These are phyloP conservation scores for Epichloe sp. DNA, from an alignment of 2,329 filamentous ascomycete genomes.

Conservation along the genomic window DNA sequence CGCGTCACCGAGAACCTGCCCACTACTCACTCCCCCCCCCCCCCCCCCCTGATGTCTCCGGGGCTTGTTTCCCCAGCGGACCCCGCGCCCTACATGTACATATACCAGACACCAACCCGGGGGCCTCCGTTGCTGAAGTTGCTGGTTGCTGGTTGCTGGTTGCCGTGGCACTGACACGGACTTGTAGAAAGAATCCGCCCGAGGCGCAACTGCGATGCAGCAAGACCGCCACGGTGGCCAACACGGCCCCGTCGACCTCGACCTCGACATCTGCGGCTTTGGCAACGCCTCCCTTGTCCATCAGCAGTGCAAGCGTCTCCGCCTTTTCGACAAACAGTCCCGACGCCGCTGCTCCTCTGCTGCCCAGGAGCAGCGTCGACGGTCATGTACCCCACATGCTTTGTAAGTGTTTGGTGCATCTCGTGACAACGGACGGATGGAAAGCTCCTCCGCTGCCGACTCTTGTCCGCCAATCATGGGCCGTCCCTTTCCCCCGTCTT, in stretches of 20 bases:
- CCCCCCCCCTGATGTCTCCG: not conserved
- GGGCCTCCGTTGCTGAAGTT: not conserved
- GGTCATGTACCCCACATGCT: constrained; percentile 34
- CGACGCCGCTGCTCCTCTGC: not conserved
- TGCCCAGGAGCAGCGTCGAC: constrained; percentile 16
- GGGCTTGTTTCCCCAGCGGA: not conserved
- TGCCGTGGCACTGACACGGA: constrained; percentile 11
- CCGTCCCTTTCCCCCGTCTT: not conserved
- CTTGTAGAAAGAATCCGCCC: constrained; percentile 31
- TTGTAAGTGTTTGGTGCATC: constrained; percentile 26
- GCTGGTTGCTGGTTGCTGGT: not conserved
- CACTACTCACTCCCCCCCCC: too few species aligned
- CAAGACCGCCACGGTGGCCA: constrained; percentile 1
- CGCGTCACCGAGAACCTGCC: not conserved
- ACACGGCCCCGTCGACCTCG: not conserved
- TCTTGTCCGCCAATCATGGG: not conserved
- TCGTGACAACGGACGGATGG: not conserved
- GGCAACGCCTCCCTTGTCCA: constrained; percentile 8
- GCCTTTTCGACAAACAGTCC: constrained; percentile 15
- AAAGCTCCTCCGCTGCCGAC: not conserved
- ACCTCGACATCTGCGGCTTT: not conserved
- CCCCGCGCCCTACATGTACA: too few species aligned
- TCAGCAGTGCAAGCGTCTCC: constrained; percentile 14
- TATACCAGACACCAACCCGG: not conserved
- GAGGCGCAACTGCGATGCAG: constrained; percentile 22